Conservation (phyloP, 73 alveolate species). For the Durusdinium trenchii region DNA sequence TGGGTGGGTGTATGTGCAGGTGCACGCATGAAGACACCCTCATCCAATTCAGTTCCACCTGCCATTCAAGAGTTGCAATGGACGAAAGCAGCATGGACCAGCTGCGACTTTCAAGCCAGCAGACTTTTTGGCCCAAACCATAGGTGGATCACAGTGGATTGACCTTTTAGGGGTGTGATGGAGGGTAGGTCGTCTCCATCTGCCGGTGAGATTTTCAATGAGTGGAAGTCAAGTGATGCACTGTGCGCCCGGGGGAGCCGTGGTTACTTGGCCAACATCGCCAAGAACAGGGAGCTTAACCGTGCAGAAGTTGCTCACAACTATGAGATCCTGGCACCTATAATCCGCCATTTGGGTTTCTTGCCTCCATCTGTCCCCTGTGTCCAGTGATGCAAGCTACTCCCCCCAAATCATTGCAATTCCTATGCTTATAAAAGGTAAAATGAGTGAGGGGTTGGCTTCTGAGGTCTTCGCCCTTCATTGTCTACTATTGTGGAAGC, state of each 20-base stretch:
- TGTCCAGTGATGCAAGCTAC: too few species aligned
- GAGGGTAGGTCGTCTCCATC: too few species aligned
- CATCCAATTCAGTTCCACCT: background rate
- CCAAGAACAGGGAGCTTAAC: background rate
- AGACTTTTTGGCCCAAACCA: background rate
- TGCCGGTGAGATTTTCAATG: background rate
- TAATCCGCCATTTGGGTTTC: background rate
- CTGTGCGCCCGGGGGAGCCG: background rate
- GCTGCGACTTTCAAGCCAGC: background rate
- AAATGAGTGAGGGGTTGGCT: too few species aligned
- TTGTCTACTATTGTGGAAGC: background rate
- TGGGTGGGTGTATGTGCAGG: background rate
- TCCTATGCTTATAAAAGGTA: too few species aligned
- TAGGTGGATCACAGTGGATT: background rate
- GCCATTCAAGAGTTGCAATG: background rate
- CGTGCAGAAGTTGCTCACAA: constrained; percentile 3
- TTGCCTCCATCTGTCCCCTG: too few species aligned
- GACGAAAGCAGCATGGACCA: background rate
- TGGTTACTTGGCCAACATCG: background rate
- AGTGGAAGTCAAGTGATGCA: background rate
- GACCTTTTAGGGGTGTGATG: background rate
- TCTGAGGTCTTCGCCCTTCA: background rate
- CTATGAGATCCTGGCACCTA: background rate
- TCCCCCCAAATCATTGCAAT: too few species aligned
- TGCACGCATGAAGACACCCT: too few species aligned